Evolutionary conservation across 2,329 filamentous ascomycete species (phyloP).

Genomic region (Trichophyton equinum): DNA sequence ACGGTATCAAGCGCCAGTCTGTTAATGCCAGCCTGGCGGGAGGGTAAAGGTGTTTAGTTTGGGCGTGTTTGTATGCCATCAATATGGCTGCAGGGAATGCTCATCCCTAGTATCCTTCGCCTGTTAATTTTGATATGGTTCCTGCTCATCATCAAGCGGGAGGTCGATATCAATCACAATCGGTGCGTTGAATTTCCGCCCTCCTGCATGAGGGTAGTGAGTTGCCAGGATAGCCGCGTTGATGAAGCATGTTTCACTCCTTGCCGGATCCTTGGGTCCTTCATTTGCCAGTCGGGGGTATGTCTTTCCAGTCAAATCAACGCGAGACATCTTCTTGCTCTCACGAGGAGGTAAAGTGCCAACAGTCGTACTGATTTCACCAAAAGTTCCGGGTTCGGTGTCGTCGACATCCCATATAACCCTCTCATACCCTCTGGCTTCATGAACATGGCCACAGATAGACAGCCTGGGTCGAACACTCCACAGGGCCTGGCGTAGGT

Average conservation of each 20-base stretch:
- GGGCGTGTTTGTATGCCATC: too few relatives aligned
- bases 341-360: conserved; percentile 30
- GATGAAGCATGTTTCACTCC: conserved; percentile 61
- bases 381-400: conserved; percentile 7
- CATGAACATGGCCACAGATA: conserved; percentile 49
- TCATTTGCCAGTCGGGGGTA: conserved; percentile 26
- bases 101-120: background rate
- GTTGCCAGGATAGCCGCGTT: conserved; percentile 66
- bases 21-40: background rate
- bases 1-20: background rate
- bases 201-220: conserved; percentile 48
- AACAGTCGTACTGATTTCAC: conserved; percentile 9
- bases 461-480: conserved; percentile 39
- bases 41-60: background rate
- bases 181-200: conserved; percentile 60
- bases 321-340: conserved; percentile 42
- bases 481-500: conserved; percentile 34
- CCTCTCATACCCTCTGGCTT: conserved; percentile 41
- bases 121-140: background rate
- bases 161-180: conserved; percentile 74
- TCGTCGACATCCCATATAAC: conserved; percentile 34
- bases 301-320: conserved; percentile 39
- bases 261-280: conserved; percentile 21
- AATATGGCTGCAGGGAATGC: background rate
- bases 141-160: conserved; percentile 26